Percentiles rank a stretch among this genome's conserved stretches.
phyloP scores from a whole-genome alignment of 352 stramenopile species.

The Nannochloropsis limnetica region DNA sequence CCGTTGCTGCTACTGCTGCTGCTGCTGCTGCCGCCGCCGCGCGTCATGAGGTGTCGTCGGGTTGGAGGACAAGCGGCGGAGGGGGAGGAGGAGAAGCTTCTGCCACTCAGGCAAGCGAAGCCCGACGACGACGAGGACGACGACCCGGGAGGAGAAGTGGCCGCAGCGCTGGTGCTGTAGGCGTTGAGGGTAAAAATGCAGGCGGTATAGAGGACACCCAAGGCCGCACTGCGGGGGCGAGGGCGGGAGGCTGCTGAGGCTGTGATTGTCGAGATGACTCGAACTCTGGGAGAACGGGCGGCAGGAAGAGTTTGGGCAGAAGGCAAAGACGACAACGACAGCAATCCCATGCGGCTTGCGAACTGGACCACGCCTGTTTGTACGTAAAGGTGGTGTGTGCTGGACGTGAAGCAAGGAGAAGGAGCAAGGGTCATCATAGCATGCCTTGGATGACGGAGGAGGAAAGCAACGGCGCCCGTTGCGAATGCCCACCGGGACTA shows the following conservation, averaged over 20 bases:
- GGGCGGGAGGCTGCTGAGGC: not conserved
- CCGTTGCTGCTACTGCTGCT: not conserved
- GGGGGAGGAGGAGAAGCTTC: not conserved
- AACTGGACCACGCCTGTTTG: not conserved
- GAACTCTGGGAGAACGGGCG: not conserved
- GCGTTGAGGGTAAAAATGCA: constrained; percentile 29
- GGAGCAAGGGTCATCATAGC: too few species aligned
- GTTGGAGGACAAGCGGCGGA: not conserved
- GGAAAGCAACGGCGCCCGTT: too few species aligned
- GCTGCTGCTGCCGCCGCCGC: too few species aligned
- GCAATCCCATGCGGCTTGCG: not conserved
- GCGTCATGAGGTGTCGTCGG: constrained; percentile 1
- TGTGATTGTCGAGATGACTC: not conserved
- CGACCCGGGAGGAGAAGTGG: not conserved
- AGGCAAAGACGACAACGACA: constrained; percentile 19
- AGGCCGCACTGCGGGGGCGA: not conserved
- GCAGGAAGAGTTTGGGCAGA: not conserved
- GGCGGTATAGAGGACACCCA: not conserved
- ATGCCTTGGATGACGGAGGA: too few species aligned
- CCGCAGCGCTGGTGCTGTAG: not conserved
- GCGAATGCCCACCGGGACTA: too few species aligned
- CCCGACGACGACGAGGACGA: not conserved
- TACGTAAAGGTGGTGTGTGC: not conserved
- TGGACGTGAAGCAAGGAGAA: too few species aligned
- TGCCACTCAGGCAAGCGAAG: not conserved